Percentiles rank a stretch among this genome's conserved stretches.
Conservation (phyloP, 208 protist genomes). For the Wallacemonas sp. region DNA sequence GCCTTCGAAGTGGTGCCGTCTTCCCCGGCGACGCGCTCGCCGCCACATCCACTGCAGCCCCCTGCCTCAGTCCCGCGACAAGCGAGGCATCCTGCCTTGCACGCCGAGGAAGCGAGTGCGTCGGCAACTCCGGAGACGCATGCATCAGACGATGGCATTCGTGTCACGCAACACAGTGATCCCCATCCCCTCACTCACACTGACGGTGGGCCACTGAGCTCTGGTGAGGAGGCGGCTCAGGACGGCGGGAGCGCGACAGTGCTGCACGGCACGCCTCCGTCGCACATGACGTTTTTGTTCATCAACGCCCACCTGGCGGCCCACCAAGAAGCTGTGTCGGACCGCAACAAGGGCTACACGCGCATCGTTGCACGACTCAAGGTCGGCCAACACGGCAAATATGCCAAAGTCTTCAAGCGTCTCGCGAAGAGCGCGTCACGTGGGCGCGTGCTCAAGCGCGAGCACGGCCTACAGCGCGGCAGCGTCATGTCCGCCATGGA, state of each 20-base stretch:
- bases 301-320: constrained; percentile 91
- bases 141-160: no score
- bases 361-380: constrained; percentile 62
- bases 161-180: no score
- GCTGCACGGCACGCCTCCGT: no score
- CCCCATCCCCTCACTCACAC: no score
- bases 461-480: neutral
- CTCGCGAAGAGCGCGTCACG: constrained; percentile 1
- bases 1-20: constrained; percentile 1
- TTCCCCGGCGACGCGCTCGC: neutral
- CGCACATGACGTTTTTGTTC: constrained; percentile 80
- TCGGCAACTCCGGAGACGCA: no score
- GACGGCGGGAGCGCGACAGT: no score
- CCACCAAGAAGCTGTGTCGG: constrained; percentile 71
- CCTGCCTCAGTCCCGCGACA: neutral
- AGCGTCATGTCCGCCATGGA: neutral
- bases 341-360: constrained; percentile 85
- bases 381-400: constrained; percentile 42
- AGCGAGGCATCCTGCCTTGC: no score
- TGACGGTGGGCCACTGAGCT: no score
- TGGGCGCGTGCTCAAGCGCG: neutral
- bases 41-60: neutral
- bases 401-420: constrained; percentile 39
- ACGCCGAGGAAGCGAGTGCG: no score
- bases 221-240: no score